A percentile compares a stretch with the other conserved stretches of the same genome.
phyloP scores from a whole-genome alignment of 176 grass and related monocot species.

The Avena sativa region DNA sequence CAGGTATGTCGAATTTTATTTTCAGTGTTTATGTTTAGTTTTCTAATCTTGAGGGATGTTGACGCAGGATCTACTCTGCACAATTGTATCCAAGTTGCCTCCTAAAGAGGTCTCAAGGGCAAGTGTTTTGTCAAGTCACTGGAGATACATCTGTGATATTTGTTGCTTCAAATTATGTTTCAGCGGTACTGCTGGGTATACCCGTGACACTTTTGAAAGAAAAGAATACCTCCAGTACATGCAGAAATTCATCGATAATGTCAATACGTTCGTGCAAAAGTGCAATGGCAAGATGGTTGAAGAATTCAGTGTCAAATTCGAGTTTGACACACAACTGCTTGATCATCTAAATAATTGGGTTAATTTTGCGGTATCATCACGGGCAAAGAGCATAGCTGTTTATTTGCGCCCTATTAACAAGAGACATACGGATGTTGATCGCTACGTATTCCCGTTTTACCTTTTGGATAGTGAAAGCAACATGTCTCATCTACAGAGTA shows the following conservation, averaged over 20 bases:
- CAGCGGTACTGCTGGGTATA: neutral
- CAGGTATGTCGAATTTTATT: neutral
- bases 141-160: neutral
- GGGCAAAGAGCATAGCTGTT: neutral
- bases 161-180: neutral
- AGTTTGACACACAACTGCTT: neutral
- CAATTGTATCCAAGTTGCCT: neutral
- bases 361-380: neutral
- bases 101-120: neutral
- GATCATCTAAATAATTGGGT: conserved; percentile 23
- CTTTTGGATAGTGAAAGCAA: neutral
- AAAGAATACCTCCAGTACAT: no score
- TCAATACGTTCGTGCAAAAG: neutral
- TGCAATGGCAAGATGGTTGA: neutral
- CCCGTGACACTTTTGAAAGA: neutral
- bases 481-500: neutral
- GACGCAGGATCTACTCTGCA: neutral
- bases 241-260: neutral
- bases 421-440: neutral
- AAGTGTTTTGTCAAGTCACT: neutral
- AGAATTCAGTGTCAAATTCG: neutral
- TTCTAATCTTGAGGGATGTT: neutral
- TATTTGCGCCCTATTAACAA: neutral
- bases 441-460: neutral
- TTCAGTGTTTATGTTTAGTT: neutral